A percentile compares a stretch with the other conserved stretches of the same genome.
These are phyloP conservation scores for Malus sylvestris DNA, from an alignment of 306 rosid genomes.

Conservation along the genomic window DNA sequence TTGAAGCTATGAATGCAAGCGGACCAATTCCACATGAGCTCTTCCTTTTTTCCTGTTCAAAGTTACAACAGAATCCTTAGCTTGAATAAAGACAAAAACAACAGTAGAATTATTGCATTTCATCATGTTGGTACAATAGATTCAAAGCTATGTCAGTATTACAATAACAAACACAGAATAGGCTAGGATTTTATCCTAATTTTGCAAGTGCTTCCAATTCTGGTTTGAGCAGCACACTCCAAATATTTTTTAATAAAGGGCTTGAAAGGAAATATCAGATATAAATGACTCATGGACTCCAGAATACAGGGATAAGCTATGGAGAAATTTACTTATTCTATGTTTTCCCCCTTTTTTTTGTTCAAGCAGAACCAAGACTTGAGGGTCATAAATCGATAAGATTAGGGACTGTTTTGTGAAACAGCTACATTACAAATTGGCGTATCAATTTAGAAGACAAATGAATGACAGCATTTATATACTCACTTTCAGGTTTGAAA, in stretches of 20 bases:
- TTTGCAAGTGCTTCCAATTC: too few relatives aligned
- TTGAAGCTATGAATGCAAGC: conserved; percentile 66
- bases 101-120: not conserved
- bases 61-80: conserved; percentile 7
- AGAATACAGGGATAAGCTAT: not conserved
- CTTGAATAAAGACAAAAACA: not conserved
- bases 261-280: too few relatives aligned
- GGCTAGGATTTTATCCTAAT: not conserved
- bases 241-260: too few relatives aligned
- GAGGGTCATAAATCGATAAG: not conserved
- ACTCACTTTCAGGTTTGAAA: not conserved
- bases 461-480: not conserved
- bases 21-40: conserved; percentile 77
- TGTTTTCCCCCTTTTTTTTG: not conserved
- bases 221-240: too few relatives aligned
- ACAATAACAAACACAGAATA: not conserved
- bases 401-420: not conserved
- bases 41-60: conserved; percentile 58
- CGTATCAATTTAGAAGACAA: not conserved
- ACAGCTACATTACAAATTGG: not conserved
- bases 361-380: not conserved
- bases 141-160: not conserved
- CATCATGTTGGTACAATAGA: not conserved
- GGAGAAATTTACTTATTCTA: not conserved
- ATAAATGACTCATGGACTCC: not conserved